These are phyloP conservation scores for Eucalyptus guilfoylei DNA, from an alignment of 345 rosid genomes.

Conservation along the genomic window DNA sequence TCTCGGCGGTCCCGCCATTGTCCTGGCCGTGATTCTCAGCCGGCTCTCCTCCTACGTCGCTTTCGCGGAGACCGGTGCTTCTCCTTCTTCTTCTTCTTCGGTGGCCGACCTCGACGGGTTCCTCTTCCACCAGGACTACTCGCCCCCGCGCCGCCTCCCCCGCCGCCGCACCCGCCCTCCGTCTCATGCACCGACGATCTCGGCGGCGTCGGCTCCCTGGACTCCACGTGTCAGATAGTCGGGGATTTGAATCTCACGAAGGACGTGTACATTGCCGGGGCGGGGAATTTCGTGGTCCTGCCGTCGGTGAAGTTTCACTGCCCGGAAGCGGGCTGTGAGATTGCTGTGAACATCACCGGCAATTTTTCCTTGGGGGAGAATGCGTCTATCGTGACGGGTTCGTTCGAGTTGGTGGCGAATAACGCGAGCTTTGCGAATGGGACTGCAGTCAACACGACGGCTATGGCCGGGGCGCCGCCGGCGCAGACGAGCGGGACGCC, in stretches of 20 bases:
- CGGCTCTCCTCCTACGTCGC: background rate
- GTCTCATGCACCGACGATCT: slow-evolving; percentile 88
- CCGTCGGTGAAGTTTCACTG: slow-evolving; percentile 73
- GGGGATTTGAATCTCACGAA: slow-evolving; percentile 76
- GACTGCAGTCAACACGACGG: slow-evolving; percentile 75
- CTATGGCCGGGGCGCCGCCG: slow-evolving; percentile 76
- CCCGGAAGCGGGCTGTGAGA: slow-evolving; percentile 47
- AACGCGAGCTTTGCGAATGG: slow-evolving; percentile 56
- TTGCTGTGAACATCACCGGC: slow-evolving; percentile 68
- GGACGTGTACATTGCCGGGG: slow-evolving; percentile 78
- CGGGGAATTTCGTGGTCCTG: slow-evolving; percentile 62
- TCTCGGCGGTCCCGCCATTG: background rate
- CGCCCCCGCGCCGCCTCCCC: slow-evolving; percentile 99
- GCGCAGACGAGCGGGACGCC: slow-evolving; percentile 97
- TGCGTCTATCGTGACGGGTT: slow-evolving; percentile 55
- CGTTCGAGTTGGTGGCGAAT: slow-evolving; percentile 57
- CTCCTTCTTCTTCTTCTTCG: slow-evolving; percentile 18
- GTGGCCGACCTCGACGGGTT: slow-evolving; percentile 28
- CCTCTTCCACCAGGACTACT: slow-evolving; percentile 78
- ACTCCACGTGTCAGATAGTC: slow-evolving; percentile 78
- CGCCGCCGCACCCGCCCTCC: slow-evolving; percentile 90
- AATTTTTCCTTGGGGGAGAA: slow-evolving; percentile 58
- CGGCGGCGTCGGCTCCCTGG: slow-evolving; percentile 75
- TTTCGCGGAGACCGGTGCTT: slow-evolving; percentile 1
- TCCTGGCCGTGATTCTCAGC: slow-evolving; percentile 5